Evolutionary conservation across 805 yeast species (phyloP).

Genomic region (Sugiyamaella americana): DNA sequence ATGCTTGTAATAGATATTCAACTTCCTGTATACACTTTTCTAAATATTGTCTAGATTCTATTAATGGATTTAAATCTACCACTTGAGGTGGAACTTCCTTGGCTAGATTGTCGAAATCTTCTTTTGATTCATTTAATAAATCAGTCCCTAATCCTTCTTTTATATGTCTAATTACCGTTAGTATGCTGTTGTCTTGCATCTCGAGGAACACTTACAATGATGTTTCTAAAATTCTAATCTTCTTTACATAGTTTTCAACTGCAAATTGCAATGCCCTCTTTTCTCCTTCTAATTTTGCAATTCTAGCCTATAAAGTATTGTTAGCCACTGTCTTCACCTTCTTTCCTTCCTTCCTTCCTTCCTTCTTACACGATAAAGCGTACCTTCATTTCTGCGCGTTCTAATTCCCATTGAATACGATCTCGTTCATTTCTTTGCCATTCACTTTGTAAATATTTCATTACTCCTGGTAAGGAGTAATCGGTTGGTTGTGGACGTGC

Average conservation of each 20-base stretch:
- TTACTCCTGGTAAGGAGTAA: constrained; percentile 41
- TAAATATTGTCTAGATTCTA: constrained; percentile 29
- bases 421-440: constrained; percentile 58
- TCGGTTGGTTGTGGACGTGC: constrained; percentile 13
- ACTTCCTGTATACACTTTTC: constrained; percentile 34
- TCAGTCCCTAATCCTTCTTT: background rate
- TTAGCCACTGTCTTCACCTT: background rate
- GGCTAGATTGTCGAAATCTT: constrained; percentile 2
- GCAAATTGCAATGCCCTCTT: constrained; percentile 36
- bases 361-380: constrained; percentile 11
- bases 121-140: background rate
- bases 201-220: constrained; percentile 6
- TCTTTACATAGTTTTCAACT: constrained; percentile 23
- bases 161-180: background rate
- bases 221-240: constrained; percentile 30
- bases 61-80: constrained; percentile 21
- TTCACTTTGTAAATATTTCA: constrained; percentile 57
- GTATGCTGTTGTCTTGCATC: background rate
- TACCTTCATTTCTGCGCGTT: constrained; percentile 53
- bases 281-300: constrained; percentile 50
- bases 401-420: constrained; percentile 55
- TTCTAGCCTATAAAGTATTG: constrained; percentile 29
- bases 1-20: constrained; percentile 27
- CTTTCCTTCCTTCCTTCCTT: background rate
- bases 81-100: constrained; percentile 2